A percentile compares a stretch with the other conserved stretches of the same genome.
Conservation (phyloP, 176 grass and related monocot genomes). For the Dactylis glomerata region DNA sequence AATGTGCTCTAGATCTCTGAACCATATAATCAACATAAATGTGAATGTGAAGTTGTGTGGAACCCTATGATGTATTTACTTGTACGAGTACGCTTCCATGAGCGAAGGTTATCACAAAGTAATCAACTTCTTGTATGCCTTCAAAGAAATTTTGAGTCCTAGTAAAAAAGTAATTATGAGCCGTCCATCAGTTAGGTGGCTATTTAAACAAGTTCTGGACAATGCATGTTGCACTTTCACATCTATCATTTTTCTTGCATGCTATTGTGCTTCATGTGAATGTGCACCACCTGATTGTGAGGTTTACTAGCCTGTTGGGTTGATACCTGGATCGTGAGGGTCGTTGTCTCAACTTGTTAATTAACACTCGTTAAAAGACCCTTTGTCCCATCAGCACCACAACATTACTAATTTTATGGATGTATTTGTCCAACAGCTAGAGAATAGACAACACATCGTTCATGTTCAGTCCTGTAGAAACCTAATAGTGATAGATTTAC, state of each 20-base stretch:
- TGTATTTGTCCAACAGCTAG: neutral
- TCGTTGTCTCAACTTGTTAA: neutral
- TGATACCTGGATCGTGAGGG: neutral
- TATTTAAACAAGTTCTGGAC: neutral
- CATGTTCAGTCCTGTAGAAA: neutral
- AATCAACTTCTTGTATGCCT: neutral
- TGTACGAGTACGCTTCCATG: neutral
- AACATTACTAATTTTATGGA: neutral
- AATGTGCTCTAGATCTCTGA: neutral
- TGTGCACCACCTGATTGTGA: neutral
- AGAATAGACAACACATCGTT: neutral
- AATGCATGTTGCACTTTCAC: neutral
- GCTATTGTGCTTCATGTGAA: neutral
- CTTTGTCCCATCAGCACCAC: neutral
- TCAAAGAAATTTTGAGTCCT: conserved; percentile 8
- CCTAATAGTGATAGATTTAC: neutral
- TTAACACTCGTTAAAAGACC: neutral
- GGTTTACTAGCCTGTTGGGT: neutral
- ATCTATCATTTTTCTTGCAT: neutral
- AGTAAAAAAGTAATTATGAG: neutral
- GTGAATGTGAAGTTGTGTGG: neutral
- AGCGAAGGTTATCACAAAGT: neutral
- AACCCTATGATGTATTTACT: neutral
- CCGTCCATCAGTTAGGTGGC: neutral
- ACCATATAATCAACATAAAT: neutral